phyloP scores from a whole-genome alignment of 352 stramenopile species.

The Globisporangium splendens region DNA sequence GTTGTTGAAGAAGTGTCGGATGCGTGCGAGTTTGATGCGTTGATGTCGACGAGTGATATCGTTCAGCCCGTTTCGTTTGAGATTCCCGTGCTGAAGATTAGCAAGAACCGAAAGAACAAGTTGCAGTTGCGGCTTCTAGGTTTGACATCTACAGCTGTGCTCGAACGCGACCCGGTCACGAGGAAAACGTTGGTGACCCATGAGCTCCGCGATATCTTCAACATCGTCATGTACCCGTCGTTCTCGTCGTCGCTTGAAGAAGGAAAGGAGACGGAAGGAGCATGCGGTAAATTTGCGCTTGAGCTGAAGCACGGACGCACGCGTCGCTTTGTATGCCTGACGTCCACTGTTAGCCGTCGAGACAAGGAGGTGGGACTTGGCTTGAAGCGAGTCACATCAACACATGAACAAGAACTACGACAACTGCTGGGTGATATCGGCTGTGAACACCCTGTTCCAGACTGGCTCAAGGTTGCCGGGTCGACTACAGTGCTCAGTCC shows the following conservation, averaged over 20 bases:
- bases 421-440: slow-evolving; percentile 70
- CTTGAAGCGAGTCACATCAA: slow-evolving; percentile 38
- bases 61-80: slow-evolving; percentile 80
- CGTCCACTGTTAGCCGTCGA: slow-evolving; percentile 50
- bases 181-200: slow-evolving; percentile 63
- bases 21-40: slow-evolving; percentile 78
- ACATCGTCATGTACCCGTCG: slow-evolving; percentile 84
- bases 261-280: slow-evolving; percentile 50
- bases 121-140: slow-evolving; percentile 73
- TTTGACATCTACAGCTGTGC: slow-evolving; percentile 59
- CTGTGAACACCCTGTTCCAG: slow-evolving; percentile 47
- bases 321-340: slow-evolving; percentile 70
- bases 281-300: slow-evolving; percentile 74
- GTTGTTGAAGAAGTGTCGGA: slow-evolving; percentile 84
- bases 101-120: slow-evolving; percentile 70
- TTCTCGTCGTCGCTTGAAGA: slow-evolving; percentile 63
- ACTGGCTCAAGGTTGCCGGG: slow-evolving; percentile 72
- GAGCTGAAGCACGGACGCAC: slow-evolving; percentile 84
- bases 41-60: slow-evolving; percentile 75
- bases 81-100: slow-evolving; percentile 83
- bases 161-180: slow-evolving; percentile 75
- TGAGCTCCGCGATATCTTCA: slow-evolving; percentile 80
- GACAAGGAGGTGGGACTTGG: slow-evolving; percentile 81
- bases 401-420: slow-evolving; percentile 68
- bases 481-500: slow-evolving; percentile 71